These are phyloP conservation scores for Boechera divaricarpa DNA, from an alignment of 345 rosid species.

Conservation along the genomic window DNA sequence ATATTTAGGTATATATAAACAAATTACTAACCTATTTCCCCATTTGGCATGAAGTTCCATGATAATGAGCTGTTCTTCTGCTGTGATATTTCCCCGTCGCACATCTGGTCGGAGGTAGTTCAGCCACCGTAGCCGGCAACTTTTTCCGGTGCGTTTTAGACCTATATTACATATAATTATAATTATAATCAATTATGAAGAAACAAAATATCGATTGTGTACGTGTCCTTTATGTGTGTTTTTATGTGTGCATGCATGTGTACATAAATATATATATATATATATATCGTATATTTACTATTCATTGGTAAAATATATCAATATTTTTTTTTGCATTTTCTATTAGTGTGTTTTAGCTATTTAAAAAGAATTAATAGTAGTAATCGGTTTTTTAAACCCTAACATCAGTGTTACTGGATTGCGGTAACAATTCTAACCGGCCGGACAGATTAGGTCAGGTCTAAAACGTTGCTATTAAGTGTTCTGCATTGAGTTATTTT, in stretches of 20 bases:
- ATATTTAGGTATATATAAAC: neutral
- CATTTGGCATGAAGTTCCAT: constrained; percentile 83
- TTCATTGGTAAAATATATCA: neutral
- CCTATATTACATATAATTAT: constrained; percentile 45
- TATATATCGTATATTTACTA: neutral
- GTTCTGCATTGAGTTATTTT: neutral
- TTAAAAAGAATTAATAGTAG: neutral
- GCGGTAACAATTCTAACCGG: neutral
- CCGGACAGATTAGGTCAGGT: neutral
- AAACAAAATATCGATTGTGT: neutral
- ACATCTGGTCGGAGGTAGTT: constrained; percentile 86
- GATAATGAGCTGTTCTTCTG: constrained; percentile 79
- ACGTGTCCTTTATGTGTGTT: neutral
- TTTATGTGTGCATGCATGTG: neutral
- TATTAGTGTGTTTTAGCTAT: neutral
- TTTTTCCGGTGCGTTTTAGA: constrained; percentile 88
- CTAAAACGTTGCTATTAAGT: neutral
- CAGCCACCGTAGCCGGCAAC: constrained; percentile 91
- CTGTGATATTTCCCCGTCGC: constrained; percentile 80
- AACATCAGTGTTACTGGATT: neutral
- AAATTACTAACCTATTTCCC: constrained; percentile 68
- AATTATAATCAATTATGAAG: neutral
- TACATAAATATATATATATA: no score
- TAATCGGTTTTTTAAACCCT: neutral
- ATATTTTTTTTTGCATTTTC: neutral